Conservation (phyloP, 2,329 filamentous ascomycete species). For the Exserohilum rostratum region DNA sequence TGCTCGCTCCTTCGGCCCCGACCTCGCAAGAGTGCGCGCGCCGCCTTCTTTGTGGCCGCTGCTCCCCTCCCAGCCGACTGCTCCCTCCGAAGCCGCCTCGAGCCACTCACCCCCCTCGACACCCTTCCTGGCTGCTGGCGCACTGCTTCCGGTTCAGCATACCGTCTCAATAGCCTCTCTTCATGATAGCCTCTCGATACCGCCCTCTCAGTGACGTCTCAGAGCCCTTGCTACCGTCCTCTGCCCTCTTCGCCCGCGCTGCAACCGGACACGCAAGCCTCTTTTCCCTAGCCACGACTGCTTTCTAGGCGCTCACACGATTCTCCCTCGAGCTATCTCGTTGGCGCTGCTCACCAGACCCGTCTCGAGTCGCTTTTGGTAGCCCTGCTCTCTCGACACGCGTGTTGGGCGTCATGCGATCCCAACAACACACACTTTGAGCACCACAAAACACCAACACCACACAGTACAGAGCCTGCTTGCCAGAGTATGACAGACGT, state of each 20-base stretch:
- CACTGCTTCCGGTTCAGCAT: slow-evolving; percentile 28
- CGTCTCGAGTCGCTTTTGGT: slow-evolving; percentile 33
- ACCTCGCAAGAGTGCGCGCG: slow-evolving; percentile 25
- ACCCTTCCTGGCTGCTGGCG: slow-evolving; percentile 29
- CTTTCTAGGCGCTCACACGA: slow-evolving; percentile 15
- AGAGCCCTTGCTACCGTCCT: slow-evolving; percentile 30
- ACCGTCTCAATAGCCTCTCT: slow-evolving; percentile 18
- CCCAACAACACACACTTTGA: slow-evolving; percentile 46
- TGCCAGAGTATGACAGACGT: slow-evolving; percentile 53
- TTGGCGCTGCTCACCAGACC: slow-evolving; percentile 29
- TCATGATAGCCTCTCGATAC: slow-evolving; percentile 25
- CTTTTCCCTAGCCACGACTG: slow-evolving; percentile 25
- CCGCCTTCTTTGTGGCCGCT: slow-evolving; percentile 35
- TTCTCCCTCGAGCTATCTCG: slow-evolving; percentile 16
- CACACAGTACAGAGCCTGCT: slow-evolving; percentile 28
- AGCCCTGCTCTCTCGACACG: slow-evolving; percentile 36
- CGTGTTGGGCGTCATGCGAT: slow-evolving; percentile 52
- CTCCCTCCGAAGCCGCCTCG: slow-evolving; percentile 34
- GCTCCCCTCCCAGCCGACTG: slow-evolving; percentile 24
- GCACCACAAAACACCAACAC: slow-evolving; percentile 37
- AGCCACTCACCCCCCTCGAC: slow-evolving; percentile 27
- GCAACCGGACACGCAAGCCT: slow-evolving; percentile 38
- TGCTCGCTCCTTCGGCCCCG: slow-evolving; percentile 18
- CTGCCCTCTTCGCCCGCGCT: slow-evolving; percentile 23
- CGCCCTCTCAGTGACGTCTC: slow-evolving; percentile 23